Base-by-base conservation (phyloP, 768 basidiomycete genomes). In the Russula foetens region DNA sequence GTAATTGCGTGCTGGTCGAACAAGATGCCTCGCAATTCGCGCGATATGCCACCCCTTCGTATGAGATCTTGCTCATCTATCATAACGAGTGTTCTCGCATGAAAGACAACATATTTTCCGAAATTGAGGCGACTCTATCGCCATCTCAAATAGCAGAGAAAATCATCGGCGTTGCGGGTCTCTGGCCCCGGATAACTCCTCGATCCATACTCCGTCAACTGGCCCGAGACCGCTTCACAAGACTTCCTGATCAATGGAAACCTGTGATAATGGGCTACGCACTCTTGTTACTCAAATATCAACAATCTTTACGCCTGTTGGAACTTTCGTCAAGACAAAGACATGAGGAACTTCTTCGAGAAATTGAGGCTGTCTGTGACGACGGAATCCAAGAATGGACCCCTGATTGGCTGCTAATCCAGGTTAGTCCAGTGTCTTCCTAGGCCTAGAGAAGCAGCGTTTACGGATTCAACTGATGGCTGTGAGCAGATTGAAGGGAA, bases 401-500 rank as follows among this genome's bases (percentile, higher is more conserved):
- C 14, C 59, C 53, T 7, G 59, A 56, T 31, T 60, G 59, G 59
- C 53, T 60, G 5, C 17, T 60, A 14, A 38, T 60, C 19, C 53
- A 60, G 53, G 59, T 60, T 23, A 19, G 53, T 14, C 1, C n/a
- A n/a, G n/a, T 6, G 26, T 55, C 17, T 35, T 1, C 48, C 26
- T 53, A 7, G n/a, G n/a, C n/a, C 24, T 15, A 12, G 12, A 14
- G 38, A 38, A 7, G 17, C 0, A 8, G 15, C 14, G 3, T 11
- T 3, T 3, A 8, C 38, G 14, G 38, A 49, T 35, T 31, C 23
- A 17, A 9, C 1, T 35, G 26, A 23, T 5, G 17, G 3, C 29
- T 47, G 15, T 21, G 9, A 47, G 21, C 53, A 81, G 80, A 72
- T 82, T 1, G 77, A 82, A 55, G 68, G 72, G 6, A 71, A 81